A percentile compares a stretch with the other conserved stretches of the same genome.
Evolutionary conservation across 2,329 filamentous ascomycete species (phyloP).

Genomic region (Colletotrichum musae): DNA sequence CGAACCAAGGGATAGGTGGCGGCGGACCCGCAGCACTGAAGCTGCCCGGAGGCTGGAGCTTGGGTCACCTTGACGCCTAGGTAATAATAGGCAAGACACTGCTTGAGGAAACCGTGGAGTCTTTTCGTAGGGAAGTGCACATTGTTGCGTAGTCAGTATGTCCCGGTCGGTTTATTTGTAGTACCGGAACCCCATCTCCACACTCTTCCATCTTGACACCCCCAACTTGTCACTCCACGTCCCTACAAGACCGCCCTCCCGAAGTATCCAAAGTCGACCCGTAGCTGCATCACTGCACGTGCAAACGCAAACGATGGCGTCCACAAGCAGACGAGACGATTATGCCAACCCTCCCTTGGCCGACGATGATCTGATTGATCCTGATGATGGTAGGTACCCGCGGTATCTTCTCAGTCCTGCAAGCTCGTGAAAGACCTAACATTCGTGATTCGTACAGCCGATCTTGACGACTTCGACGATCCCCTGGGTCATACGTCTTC

Average conservation of each 20-base stretch:
- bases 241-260: background rate
- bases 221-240: background rate
- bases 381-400: constrained; percentile 77
- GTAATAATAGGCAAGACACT: background rate
- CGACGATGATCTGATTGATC: constrained; percentile 82
- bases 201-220: constrained; percentile 4
- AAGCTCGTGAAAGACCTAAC: background rate
- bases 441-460: constrained; percentile 65
- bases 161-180: constrained; percentile 16
- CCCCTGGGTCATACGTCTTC: constrained; percentile 79
- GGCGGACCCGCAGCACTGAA: too few species aligned
- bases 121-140: constrained; percentile 38
- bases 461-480: constrained; percentile 94
- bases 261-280: too few species aligned
- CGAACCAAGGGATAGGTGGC: constrained; percentile 38
- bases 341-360: constrained; percentile 73
- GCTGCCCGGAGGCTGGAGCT: constrained; percentile 34
- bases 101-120: constrained; percentile 48
- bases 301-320: constrained; percentile 56
- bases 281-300: background rate
- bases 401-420: background rate
- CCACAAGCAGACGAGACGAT: constrained; percentile 66
- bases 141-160: constrained; percentile 22
- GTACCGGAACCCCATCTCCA: background rate
- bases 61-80: constrained; percentile 43